Base-by-base conservation (phyloP, 2,329 filamentous ascomycete species). In the Aspergillus bombycis region DNA sequence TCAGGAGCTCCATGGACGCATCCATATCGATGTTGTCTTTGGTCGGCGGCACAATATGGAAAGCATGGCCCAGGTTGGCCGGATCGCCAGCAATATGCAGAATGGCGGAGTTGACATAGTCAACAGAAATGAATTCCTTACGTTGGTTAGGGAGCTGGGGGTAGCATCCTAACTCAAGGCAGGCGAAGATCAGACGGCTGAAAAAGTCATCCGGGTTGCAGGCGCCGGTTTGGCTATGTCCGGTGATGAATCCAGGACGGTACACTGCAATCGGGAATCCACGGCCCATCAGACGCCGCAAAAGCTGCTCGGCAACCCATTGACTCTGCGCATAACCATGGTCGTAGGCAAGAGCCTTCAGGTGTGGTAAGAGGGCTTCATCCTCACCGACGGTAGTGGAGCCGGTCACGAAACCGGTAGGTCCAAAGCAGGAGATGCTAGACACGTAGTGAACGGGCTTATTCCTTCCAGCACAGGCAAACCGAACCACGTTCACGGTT, bases 281-380 rank as follows among this genome's bases (percentile, higher is more conserved):
- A 45, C 90, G 86, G 55, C 82, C 82, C 55, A 92, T 91, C 16
- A 92, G 91, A 73, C 90, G 89, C 30, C 90, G 85, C 16, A 92
- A 84, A 41, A 96, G 81, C 57, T 83, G 82, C 69, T 89, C 86
- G 0, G 84, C 84, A 1, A 86, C 89, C 91, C 91, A 96, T 79
- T 97, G 96, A 65, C 87, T 88, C 76, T 96, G 92, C 1, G 93
- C 92, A 70, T 96, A 96, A 1, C 93, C 93, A 1, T 90, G 94
- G 28, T 87, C 87, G 2, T 96, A 72, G 2, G 61, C 61, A 1
- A 75, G 60, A 0, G 70, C 63, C 2, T 64, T 61, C 0, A 72
- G 36, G 34, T 75, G 72, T 5, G 62, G 43, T 9, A 63, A 12
- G 9, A 67, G 61, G 6, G 63, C 53, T 30, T 65, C 68, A 41